Evolutionary conservation across 163 green algal genomes (phyloP).

Genomic region (Scenedesmus sp.): DNA sequence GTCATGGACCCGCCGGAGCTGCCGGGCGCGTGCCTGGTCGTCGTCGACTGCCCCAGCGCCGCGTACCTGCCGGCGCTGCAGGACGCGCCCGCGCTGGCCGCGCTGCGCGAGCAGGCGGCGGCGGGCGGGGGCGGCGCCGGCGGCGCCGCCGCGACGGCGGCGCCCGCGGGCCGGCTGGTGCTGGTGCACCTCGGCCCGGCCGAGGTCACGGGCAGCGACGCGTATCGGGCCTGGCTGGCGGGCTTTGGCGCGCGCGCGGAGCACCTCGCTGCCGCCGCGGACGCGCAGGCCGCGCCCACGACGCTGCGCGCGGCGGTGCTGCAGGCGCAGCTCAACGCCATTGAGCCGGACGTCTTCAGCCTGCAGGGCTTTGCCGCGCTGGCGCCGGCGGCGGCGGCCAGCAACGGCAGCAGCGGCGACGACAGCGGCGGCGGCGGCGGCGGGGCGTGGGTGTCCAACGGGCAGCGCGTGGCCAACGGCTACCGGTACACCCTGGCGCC

Average conservation of each 20-base stretch:
- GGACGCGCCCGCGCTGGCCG: constrained; percentile 43
- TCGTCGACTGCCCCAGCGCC: constrained; percentile 84
- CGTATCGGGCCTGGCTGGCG: constrained; percentile 67
- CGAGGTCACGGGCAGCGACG: constrained; percentile 53
- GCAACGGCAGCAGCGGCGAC: constrained; percentile 8
- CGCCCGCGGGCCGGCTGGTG: constrained; percentile 11
- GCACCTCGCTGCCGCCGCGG: constrained; percentile 68
- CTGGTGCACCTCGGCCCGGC: constrained; percentile 78
- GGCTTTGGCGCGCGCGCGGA: constrained; percentile 52
- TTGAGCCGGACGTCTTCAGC: constrained; percentile 74
- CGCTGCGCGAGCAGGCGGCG: constrained; percentile 30
- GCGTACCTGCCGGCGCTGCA: constrained; percentile 66
- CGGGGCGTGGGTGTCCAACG: background rate
- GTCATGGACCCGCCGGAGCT: constrained; percentile 68
- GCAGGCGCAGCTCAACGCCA: constrained; percentile 71
- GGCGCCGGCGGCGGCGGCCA: background rate
- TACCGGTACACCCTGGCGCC: constrained; percentile 12
- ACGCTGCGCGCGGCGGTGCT: constrained; percentile 60
- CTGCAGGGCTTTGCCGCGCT: constrained; percentile 46
- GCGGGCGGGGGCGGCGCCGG: background rate
- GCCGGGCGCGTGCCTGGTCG: constrained; percentile 76
- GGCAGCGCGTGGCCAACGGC: constrained; percentile 13
- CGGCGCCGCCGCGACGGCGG: constrained; percentile 17
- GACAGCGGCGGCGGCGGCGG: background rate
- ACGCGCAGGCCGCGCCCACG: constrained; percentile 41